phyloP scores from a whole-genome alignment of 192 early-diverging fungal species.

The Spinellus fusiger region DNA sequence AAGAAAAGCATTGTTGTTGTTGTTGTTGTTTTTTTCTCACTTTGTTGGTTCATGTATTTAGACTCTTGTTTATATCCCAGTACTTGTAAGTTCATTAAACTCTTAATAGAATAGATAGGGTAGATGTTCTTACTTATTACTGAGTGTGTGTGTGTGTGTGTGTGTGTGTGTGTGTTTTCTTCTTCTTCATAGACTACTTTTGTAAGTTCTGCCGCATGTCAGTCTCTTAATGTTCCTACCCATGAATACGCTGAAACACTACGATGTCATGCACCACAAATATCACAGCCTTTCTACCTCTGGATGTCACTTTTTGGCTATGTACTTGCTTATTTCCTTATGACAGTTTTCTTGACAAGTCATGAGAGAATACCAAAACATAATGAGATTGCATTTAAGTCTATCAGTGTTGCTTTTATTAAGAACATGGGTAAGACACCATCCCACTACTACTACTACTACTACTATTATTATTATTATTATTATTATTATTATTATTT shows the following conservation, averaged over 20 bases:
- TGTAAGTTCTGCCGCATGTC: slow-evolving; percentile 35
- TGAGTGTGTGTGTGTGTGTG: background rate
- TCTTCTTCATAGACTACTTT: slow-evolving; percentile 27
- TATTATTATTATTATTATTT: background rate
- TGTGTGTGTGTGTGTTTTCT: background rate
- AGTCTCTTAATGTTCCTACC: slow-evolving; percentile 29
- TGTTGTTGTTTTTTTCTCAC: background rate
- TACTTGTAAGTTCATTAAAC: slow-evolving; percentile 3
- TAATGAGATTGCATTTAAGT: slow-evolving; percentile 68
- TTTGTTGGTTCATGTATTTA: background rate
- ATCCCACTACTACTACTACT: background rate
- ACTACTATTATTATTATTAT: background rate
- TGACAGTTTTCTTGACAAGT: slow-evolving; percentile 66
- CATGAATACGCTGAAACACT: slow-evolving; percentile 20
- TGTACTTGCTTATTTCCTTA: slow-evolving; percentile 54
- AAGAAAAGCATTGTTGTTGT: background rate
- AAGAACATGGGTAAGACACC: slow-evolving; percentile 56
- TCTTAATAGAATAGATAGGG: background rate
- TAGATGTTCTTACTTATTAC: background rate
- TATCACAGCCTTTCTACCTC: slow-evolving; percentile 53
- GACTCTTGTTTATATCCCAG: slow-evolving; percentile 6
- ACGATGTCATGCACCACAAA: slow-evolving; percentile 42
- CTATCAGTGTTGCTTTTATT: slow-evolving; percentile 66
- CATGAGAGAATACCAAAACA: slow-evolving; percentile 62
- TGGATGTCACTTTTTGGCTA: slow-evolving; percentile 55